Percentiles rank a stretch among this genome's conserved stretches.
phyloP scores from a whole-genome alignment of 192 early-diverging fungal species.

The Coemansia sp. region DNA sequence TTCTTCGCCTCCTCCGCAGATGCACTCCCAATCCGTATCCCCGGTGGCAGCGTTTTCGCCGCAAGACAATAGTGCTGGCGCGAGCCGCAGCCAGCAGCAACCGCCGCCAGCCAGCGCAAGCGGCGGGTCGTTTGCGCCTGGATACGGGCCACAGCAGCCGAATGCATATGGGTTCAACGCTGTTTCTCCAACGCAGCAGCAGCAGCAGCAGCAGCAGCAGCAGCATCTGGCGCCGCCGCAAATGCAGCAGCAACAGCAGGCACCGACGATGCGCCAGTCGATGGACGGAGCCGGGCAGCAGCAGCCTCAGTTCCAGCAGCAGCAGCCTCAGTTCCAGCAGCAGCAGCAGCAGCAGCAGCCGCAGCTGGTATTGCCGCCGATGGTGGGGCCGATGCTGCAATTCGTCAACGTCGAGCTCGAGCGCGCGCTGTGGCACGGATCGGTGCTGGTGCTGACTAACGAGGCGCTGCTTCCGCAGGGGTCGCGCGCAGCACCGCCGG shows the following conservation, averaged over 20 bases:
- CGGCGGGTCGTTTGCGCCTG: constrained; percentile 40
- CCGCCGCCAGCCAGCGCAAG: neutral
- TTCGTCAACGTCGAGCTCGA: constrained; percentile 53
- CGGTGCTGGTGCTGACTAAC: constrained; percentile 52
- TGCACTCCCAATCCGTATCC: neutral
- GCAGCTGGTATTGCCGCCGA: constrained; percentile 32
- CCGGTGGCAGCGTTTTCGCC: constrained; percentile 12
- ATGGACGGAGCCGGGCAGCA: constrained; percentile 3
- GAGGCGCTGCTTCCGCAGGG: constrained; percentile 45
- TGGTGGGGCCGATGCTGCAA: constrained; percentile 54
- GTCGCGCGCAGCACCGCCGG: constrained; percentile 1
- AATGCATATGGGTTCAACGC: neutral
- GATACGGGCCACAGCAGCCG: constrained; percentile 35
- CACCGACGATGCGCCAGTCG: neutral
- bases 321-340: constrained; percentile 3
- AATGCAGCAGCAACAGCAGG: neutral
- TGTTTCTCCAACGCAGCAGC: constrained; percentile 3
- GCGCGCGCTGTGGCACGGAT: constrained; percentile 50
- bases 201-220: constrained; percentile 18
- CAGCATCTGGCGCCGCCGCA: neutral
- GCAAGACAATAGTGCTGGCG: neutral
- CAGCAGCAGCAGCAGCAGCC: neutral
- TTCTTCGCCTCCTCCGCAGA: neutral
- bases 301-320: constrained; percentile 8
- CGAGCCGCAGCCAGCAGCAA: constrained; percentile 10